Conservation (phyloP, 345 rosid species). For the Gossypium thurberi region DNA sequence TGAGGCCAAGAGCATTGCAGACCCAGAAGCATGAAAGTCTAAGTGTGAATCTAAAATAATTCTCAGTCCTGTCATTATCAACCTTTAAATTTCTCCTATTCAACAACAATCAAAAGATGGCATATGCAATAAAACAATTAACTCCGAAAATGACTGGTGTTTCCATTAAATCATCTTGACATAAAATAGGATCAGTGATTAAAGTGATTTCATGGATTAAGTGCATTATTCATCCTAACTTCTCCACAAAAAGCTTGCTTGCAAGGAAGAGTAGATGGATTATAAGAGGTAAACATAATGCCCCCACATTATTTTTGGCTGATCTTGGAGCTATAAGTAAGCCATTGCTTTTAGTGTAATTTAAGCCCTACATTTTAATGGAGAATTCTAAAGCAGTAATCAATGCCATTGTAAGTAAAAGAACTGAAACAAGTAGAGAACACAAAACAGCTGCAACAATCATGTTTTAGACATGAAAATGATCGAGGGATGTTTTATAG, state of each 20-base stretch:
- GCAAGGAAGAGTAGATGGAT: neutral
- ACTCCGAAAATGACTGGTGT: no score
- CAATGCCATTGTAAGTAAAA: neutral
- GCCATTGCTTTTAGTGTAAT: neutral
- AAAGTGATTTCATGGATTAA: neutral
- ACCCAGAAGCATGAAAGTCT: no score
- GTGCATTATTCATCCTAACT: neutral
- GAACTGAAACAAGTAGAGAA: neutral
- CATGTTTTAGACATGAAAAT: neutral
- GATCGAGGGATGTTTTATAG: neutral
- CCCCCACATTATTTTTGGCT: neutral
- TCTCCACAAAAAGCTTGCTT: neutral
- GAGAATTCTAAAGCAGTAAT: neutral
- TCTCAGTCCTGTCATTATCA: no score
- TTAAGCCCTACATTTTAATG: neutral
- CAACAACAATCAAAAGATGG: no score
- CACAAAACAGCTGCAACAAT: neutral
- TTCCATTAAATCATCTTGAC: neutral
- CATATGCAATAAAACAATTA: no score
- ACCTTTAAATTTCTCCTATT: no score
- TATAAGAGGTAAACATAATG: neutral
- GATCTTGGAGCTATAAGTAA: neutral
- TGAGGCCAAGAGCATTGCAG: no score
- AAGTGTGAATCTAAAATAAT: no score
- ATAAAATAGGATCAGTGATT: neutral